A percentile compares a stretch with the other conserved stretches of the same genome.
Evolutionary conservation across 2,329 filamentous ascomycete species (phyloP).

Genomic region (Chaetothyriales sp.): DNA sequence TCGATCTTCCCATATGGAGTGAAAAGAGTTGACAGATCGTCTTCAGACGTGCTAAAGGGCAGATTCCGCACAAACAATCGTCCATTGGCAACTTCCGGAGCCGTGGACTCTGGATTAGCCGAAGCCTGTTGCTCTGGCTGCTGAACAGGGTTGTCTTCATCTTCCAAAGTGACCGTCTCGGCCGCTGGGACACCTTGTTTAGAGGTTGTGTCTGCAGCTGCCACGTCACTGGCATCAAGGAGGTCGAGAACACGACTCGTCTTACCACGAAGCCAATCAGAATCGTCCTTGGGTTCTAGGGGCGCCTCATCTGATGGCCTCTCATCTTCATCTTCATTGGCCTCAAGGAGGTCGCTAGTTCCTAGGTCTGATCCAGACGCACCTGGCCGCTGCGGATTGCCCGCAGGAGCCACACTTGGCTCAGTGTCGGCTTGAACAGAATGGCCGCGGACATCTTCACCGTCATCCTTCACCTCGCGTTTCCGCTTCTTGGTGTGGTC

Average conservation of each 20-base stretch:
- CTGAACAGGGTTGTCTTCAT: constrained; percentile 4
- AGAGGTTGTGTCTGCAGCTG: constrained; percentile 9
- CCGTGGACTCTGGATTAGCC: constrained; percentile 1
- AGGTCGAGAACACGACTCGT: constrained; percentile 78
- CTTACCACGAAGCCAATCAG: constrained; percentile 80
- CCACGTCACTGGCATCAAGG: constrained; percentile 54
- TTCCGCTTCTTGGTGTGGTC: constrained; percentile 3
- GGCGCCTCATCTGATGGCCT: neutral
- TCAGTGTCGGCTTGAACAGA: neutral
- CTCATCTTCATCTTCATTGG: neutral
- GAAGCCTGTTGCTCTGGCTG: constrained; percentile 9
- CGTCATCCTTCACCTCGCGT: constrained; percentile 6
- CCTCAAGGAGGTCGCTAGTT: neutral
- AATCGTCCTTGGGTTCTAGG: constrained; percentile 43
- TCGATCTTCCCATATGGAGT: constrained; percentile 55
- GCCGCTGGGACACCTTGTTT: constrained; percentile 5
- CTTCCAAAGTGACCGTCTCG: constrained; percentile 4
- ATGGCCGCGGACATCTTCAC: neutral
- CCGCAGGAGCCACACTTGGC: neutral
- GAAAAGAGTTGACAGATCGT: constrained; percentile 61
- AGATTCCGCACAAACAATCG: constrained; percentile 83
- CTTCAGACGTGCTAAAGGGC: constrained; percentile 61
- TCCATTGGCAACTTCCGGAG: constrained; percentile 36
- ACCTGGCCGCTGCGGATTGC: neutral
- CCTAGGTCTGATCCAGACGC: neutral